Evolutionary conservation across 805 yeast genomes (phyloP).

Genomic region (Nakazawaea wyomingensis): DNA sequence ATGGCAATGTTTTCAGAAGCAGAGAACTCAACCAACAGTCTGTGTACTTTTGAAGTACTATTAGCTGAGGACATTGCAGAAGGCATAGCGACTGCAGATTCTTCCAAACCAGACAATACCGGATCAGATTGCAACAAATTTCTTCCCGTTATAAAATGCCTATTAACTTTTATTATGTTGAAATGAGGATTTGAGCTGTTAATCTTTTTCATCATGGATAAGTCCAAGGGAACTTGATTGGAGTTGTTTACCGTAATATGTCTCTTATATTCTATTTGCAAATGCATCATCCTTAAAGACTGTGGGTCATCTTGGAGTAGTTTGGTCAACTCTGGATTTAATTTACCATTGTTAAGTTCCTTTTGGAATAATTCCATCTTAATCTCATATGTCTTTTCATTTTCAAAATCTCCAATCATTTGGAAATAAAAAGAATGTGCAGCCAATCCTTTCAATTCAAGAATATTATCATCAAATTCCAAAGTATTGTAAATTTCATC

Average conservation of each 20-base stretch:
- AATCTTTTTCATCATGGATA: not conserved
- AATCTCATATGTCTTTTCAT: slow-evolving; percentile 7
- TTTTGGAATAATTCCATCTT: slow-evolving; percentile 5
- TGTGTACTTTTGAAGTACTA: slow-evolving; percentile 11
- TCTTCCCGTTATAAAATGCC: slow-evolving; percentile 25
- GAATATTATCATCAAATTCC: slow-evolving; percentile 11
- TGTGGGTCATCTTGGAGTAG: slow-evolving; percentile 13
- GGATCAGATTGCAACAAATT: slow-evolving; percentile 38
- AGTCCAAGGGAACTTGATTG: slow-evolving; percentile 17
- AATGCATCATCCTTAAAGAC: slow-evolving; percentile 2
- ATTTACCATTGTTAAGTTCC: slow-evolving; percentile 1
- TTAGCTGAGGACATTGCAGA: slow-evolving; percentile 19
- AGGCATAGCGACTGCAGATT: slow-evolving; percentile 45
- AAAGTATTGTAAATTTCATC: slow-evolving; percentile 13
- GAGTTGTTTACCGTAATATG: slow-evolving; percentile 11
- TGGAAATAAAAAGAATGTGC: slow-evolving; percentile 18
- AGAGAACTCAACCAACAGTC: slow-evolving; percentile 4
- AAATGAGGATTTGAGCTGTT: slow-evolving; percentile 11
- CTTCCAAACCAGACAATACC: slow-evolving; percentile 41
- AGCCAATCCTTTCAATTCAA: slow-evolving; percentile 16
- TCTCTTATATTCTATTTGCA: slow-evolving; percentile 16
- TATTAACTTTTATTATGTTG: slow-evolving; percentile 26
- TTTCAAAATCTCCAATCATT: slow-evolving; percentile 11
- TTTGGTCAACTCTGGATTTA: slow-evolving; percentile 15
- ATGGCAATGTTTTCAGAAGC: slow-evolving; percentile 6